Conservation (phyloP, 2,329 filamentous ascomycete genomes). For the Pestalotiopsis sp. region DNA sequence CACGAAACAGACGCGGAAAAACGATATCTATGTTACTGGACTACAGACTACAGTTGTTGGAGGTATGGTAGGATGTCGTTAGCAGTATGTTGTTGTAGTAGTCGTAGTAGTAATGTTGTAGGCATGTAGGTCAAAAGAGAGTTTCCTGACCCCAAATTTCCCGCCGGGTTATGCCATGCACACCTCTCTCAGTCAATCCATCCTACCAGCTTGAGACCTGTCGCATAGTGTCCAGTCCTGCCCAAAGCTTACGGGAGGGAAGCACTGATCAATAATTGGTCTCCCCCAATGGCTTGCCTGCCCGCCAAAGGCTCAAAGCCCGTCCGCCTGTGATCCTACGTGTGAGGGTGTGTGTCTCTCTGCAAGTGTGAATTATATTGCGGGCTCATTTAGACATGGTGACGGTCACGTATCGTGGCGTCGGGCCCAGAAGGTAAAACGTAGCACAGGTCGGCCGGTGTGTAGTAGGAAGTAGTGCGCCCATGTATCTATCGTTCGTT, state of each 20-base stretch:
- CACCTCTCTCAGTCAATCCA: not conserved
- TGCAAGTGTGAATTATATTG: not conserved
- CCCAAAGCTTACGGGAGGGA: not conserved
- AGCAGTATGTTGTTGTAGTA: not conserved
- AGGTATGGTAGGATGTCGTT: not conserved
- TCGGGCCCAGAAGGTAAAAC: not conserved
- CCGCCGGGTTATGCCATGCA: slow-evolving; percentile 7
- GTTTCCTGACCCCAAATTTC: not conserved
- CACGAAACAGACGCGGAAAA: not conserved
- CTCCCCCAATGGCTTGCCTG: not conserved
- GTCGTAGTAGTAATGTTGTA: not conserved
- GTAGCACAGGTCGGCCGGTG: not conserved
- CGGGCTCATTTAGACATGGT: not conserved
- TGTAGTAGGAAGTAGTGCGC: not conserved
- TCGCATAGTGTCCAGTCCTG: not conserved
- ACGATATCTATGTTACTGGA: no score
- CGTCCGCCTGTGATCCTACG: not conserved
- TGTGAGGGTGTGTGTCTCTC: not conserved
- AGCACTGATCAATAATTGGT: not conserved
- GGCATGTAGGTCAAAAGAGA: slow-evolving; percentile 1
- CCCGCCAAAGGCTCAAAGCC: not conserved
- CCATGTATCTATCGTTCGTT: not conserved
- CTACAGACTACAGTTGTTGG: no score
- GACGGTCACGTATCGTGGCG: not conserved
- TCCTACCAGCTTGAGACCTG: slow-evolving; percentile 6